Base-by-base conservation (phyloP, 306 rosid species). In the Pyrus pyrifolia region DNA sequence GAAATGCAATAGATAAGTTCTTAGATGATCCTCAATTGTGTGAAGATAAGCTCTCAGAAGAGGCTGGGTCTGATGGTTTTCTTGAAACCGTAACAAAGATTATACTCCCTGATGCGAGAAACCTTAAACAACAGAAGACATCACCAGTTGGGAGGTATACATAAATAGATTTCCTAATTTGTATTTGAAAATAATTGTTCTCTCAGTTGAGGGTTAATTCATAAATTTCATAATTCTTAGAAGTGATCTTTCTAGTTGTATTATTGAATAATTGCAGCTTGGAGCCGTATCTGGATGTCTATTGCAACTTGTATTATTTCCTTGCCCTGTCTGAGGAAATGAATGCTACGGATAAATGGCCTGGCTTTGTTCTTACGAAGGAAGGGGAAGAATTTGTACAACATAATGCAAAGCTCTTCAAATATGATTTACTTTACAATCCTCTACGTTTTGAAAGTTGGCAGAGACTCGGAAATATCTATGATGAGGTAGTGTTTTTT, bases 311-410 rank as follows among this genome's bases (percentile, higher is more conserved):
- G 87, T 95, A 92, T 89, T 89, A 90, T 90, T 88, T 90, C 84
- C 88, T 90, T 67, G 98, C 97, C 80, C 87, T 89, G 82, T 92
- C 97, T 31, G 98, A 95, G 89, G 98, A 95, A 78, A 92, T 89
- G 95, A 95, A 89, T 70, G 96, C 98, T 59, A 92, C 98, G 13
- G 98, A 95, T 86, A 95, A 95, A 80, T 92, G 97, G 93, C 91
- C 98, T 76, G 98, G 98, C 72, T 95, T 92, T 76, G 98, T 95
- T 68, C 87, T 95, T 58, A 90, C 97, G 77, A 95, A 88, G 88
- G 98, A 95, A 89, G 98, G 98, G 79, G 97, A 90, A 78, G 97
- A 95, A 81, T 95, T 95, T 82, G 97, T 95, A 68, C 90, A 90
- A 72, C 91, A 95, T 83, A 95, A 92, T 81, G 89, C 98, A 30